Evolutionary conservation across 257 asterid genomes (phyloP).

Genomic region (Henckelia pumila): DNA sequence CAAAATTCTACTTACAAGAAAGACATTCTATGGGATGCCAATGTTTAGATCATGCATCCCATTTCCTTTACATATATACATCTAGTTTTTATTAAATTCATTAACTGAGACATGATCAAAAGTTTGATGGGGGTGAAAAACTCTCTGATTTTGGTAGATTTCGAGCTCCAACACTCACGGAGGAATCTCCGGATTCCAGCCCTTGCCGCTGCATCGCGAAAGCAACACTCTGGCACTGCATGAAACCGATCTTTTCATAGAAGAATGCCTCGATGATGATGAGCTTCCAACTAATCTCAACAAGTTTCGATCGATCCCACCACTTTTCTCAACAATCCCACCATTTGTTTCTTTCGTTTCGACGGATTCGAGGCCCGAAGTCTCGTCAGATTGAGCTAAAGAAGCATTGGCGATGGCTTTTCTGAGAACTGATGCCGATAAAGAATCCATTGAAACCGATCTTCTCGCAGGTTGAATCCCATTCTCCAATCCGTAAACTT

Average conservation of each 20-base stretch:
- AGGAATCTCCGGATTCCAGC: conserved; percentile 21
- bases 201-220: conserved; percentile 38
- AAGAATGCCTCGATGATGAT: conserved; percentile 27
- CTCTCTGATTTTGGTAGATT: conserved; percentile 18
- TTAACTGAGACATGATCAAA: background rate
- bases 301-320: conserved; percentile 21
- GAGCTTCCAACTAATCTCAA: conserved; percentile 30
- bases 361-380: conserved; percentile 20
- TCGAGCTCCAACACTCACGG: conserved; percentile 7
- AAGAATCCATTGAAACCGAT: conserved; percentile 53
- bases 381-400: conserved; percentile 22
- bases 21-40: too few species aligned
- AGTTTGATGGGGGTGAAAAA: conserved; percentile 12
- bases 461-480: conserved; percentile 45
- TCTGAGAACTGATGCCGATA: conserved; percentile 37
- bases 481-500: conserved; percentile 13
- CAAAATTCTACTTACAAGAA: too few species aligned
- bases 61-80: too few species aligned
- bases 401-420: conserved; percentile 29
- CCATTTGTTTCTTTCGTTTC: conserved; percentile 18
- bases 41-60: too few species aligned
- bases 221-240: conserved; percentile 50
- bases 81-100: background rate
- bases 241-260: conserved; percentile 52
- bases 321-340: conserved; percentile 20